These are phyloP conservation scores for Schoenoplectus triqueter DNA, from an alignment of 202 grass and related monocot species.

Conservation along the genomic window DNA sequence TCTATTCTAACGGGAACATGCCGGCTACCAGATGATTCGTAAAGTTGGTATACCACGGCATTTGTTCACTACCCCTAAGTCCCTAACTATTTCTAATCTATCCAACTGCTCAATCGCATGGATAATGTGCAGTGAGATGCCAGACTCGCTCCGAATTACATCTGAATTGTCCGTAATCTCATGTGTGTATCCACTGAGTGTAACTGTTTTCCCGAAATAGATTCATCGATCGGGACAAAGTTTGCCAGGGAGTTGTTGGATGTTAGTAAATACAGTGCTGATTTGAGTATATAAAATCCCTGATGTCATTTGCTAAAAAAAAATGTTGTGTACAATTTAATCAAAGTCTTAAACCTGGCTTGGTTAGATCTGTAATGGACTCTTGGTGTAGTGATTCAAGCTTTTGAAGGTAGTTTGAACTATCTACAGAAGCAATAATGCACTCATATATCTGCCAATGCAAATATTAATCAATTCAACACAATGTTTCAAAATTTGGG, in stretches of 20 bases:
- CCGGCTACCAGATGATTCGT: too few species aligned
- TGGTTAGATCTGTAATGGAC: not conserved
- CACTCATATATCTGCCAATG: constrained; percentile 40
- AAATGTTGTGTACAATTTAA: not conserved
- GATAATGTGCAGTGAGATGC: too few species aligned
- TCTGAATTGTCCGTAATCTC: too few species aligned
- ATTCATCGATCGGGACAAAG: too few species aligned
- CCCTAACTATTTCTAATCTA: too few species aligned
- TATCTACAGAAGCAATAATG: constrained; percentile 36
- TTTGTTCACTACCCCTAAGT: too few species aligned
- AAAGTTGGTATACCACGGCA: too few species aligned
- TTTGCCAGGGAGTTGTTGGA: not conserved
- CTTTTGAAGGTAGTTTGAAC: constrained; percentile 33
- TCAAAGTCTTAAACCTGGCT: constrained; percentile 22
- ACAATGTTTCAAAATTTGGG: not conserved
- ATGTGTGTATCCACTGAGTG: too few species aligned
- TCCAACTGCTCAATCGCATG: too few species aligned
- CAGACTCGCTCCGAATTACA: too few species aligned
- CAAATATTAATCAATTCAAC: constrained; percentile 10
- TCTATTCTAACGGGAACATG: too few species aligned
- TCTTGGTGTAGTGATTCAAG: constrained; percentile 39
- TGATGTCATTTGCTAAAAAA: not conserved
- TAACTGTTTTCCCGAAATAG: too few species aligned
- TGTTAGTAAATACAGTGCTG: not conserved
- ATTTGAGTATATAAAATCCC: not conserved